phyloP scores from a whole-genome alignment of 1,139 yeast genomes.

The Meyerozyma carpophila region DNA sequence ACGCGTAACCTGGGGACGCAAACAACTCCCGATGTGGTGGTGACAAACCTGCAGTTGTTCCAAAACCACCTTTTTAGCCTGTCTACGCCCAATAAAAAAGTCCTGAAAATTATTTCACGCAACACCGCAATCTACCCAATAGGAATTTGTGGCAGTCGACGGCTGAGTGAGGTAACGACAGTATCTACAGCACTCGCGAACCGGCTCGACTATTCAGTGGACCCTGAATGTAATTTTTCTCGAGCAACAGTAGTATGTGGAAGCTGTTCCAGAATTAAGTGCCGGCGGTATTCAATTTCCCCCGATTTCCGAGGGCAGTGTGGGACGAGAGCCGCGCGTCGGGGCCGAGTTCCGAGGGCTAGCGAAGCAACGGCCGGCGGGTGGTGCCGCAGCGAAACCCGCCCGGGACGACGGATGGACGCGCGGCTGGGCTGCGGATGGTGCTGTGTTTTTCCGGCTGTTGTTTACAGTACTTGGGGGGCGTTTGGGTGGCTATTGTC shows the following conservation, averaged over 20 bases:
- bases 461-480: too few relatives aligned
- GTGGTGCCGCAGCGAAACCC: not conserved
- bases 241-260: not conserved
- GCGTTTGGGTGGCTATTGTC: too few relatives aligned
- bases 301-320: constrained; percentile 1
- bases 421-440: not conserved
- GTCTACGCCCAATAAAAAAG: not conserved
- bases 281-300: not conserved
- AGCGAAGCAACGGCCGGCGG: not conserved
- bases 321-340: constrained; percentile 1
- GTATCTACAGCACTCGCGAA: not conserved
- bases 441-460: not conserved
- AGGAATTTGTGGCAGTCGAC: not conserved
- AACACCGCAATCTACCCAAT: not conserved
- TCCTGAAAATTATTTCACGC: not conserved
- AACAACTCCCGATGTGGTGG: too few relatives aligned
- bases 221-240: not conserved
- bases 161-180: too few relatives aligned
- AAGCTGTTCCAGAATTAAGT: not conserved
- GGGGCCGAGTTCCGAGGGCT: not conserved
- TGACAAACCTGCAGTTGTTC: not conserved
- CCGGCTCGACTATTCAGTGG: not conserved
- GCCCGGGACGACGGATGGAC: not conserved
- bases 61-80: not conserved
- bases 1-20: too few relatives aligned